phyloP scores from a whole-genome alignment of 23 red algal species.

The Cyanidioschyzon merolae region DNA sequence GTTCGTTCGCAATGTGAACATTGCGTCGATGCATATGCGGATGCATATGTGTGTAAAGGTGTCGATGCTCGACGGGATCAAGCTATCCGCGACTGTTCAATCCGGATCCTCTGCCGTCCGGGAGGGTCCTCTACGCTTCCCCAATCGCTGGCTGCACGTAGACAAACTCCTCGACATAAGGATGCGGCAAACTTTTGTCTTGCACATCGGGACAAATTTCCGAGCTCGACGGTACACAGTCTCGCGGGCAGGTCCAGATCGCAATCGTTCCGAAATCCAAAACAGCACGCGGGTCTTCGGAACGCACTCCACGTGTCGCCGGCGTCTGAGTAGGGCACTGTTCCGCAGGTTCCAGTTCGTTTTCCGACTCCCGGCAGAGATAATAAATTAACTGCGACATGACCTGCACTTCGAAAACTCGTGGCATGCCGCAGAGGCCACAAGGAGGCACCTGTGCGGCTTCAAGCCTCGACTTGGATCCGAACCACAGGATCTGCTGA shows the following conservation, averaged over 20 bases:
- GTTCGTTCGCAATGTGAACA: too few species aligned
- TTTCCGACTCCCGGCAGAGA: conserved; percentile 3
- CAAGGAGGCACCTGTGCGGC: conserved; percentile 12
- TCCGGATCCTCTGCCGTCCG: too few species aligned
- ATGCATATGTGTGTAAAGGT: too few species aligned
- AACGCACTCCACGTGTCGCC: neutral
- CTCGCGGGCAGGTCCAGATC: neutral
- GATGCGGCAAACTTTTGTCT: too few species aligned
- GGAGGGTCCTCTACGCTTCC: neutral
- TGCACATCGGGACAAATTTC: too few species aligned
- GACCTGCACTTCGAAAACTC: conserved; percentile 67
- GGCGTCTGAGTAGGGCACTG: neutral
- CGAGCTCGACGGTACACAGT: neutral
- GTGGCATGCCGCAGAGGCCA: conserved; percentile 22
- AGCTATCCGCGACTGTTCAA: too few species aligned
- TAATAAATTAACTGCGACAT: conserved; percentile 65
- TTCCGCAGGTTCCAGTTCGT: neutral
- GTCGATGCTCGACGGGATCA: too few species aligned
- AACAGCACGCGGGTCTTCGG: neutral
- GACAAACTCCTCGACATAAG: neutral
- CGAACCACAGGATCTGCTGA: neutral
- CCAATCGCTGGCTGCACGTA: neutral
- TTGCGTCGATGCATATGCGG: too few species aligned
- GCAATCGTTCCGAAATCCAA: neutral
- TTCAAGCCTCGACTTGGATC: neutral